Evolutionary conservation across 352 stramenopile species (phyloP).

Genomic region (Globisporangium heterothallicum): DNA sequence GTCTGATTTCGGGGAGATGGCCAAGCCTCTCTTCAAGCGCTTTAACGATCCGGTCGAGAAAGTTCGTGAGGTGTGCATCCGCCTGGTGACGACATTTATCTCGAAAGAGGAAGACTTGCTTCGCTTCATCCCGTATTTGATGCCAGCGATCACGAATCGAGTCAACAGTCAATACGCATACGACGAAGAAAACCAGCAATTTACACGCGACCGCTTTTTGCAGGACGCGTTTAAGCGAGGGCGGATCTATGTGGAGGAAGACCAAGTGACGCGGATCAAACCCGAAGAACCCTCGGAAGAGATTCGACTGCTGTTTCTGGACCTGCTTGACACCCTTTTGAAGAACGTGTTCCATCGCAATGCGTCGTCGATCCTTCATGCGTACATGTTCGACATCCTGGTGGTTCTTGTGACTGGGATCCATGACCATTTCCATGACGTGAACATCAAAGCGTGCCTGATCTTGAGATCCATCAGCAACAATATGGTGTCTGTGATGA

Average conservation of each 20-base stretch:
- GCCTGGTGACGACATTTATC: conserved; percentile 43
- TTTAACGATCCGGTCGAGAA: conserved; percentile 83
- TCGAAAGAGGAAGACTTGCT: conserved; percentile 49
- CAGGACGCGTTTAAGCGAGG: conserved; percentile 74
- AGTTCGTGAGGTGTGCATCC: conserved; percentile 66
- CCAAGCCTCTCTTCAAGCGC: conserved; percentile 74
- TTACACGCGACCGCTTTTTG: conserved; percentile 60
- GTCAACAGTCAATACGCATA: conserved; percentile 61
- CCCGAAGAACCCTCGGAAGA: conserved; percentile 72
- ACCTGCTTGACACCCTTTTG: conserved; percentile 45
- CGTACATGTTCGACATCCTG: conserved; percentile 77
- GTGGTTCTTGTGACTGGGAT: conserved; percentile 64
- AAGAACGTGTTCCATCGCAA: conserved; percentile 39
- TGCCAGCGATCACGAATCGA: conserved; percentile 62
- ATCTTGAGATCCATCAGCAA: conserved; percentile 42
- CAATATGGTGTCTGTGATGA: conserved; percentile 89
- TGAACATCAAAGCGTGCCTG: conserved; percentile 72
- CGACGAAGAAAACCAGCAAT: conserved; percentile 73
- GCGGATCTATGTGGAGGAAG: conserved; percentile 47
- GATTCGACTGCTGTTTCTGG: conserved; percentile 57
- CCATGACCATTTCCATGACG: conserved; percentile 82
- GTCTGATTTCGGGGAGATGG: conserved; percentile 34
- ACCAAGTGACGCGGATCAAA: conserved; percentile 33
- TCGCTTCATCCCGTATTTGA: conserved; percentile 63
- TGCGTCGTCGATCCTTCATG: conserved; percentile 70